Conservation (phyloP, 495 filamentous ascomycete genomes). For the Aspergillus taichungensis region DNA sequence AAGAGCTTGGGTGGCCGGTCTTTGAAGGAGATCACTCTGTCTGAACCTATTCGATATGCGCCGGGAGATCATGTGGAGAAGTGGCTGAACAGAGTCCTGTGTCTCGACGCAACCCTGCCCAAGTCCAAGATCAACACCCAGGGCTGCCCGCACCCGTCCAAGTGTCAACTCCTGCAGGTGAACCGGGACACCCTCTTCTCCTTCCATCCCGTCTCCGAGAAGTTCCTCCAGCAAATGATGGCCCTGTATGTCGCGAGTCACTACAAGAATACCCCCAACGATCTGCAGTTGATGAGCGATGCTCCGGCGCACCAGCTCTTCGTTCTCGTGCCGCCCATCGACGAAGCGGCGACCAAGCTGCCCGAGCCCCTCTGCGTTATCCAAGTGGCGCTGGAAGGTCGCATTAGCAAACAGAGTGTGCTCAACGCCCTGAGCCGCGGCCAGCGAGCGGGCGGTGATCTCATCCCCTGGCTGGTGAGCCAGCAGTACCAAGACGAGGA, state of each 20-base stretch:
- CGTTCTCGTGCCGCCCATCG: conserved; percentile 82
- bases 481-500: conserved; percentile 98
- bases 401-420: conserved; percentile 87
- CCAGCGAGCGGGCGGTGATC: conserved; percentile 81
- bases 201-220: conserved; percentile 94
- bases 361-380: conserved; percentile 94
- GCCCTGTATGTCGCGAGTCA: conserved; percentile 96
- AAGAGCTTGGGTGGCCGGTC: conserved; percentile 61
- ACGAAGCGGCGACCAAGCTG: conserved; percentile 64
- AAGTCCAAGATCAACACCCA: conserved; percentile 63
- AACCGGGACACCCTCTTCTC: conserved; percentile 97
- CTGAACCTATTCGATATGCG: conserved; percentile 90
- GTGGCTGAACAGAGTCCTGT: conserved; percentile 93
- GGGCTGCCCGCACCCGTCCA: conserved; percentile 80
- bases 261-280: conserved; percentile 98
- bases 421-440: conserved; percentile 82
- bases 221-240: conserved; percentile 97
- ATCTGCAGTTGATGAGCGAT: conserved; percentile 95
- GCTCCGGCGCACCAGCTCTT: conserved; percentile 96
- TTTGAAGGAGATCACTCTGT: conserved; percentile 84
- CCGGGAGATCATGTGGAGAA: conserved; percentile 86
- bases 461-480: conserved; percentile 96
- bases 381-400: conserved; percentile 89
- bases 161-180: conserved; percentile 85
- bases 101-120: conserved; percentile 82